Conservation (phyloP, 257 asterid genomes). For the Solanum piurae region DNA sequence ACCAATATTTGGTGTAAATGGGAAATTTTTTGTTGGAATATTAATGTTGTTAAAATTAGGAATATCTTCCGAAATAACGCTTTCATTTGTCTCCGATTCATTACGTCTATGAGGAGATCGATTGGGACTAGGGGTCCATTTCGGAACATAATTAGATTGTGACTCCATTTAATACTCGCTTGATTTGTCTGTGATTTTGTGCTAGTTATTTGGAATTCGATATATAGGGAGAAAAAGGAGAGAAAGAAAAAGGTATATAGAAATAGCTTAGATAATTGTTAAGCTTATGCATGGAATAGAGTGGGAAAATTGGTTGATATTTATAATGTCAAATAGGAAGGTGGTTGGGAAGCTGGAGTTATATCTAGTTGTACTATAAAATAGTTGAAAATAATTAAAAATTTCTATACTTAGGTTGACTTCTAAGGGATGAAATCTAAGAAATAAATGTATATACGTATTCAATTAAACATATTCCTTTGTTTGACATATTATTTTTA, state of each 20-base stretch:
- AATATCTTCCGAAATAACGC: neutral
- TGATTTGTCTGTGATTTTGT: neutral
- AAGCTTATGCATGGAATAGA: neutral
- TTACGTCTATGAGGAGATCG: neutral
- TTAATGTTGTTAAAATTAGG: neutral
- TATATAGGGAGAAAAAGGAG: neutral
- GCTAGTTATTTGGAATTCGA: neutral
- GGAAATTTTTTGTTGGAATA: neutral
- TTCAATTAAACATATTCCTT: neutral
- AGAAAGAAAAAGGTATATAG: neutral
- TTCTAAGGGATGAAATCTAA: neutral
- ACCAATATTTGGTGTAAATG: conserved; percentile 7
- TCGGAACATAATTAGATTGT: neutral
- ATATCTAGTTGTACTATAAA: neutral
- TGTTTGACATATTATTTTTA: too few relatives aligned
- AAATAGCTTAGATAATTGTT: neutral
- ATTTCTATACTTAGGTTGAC: neutral
- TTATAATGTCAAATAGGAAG: neutral
- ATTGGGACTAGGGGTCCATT: conserved; percentile 21
- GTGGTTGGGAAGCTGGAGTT: neutral
- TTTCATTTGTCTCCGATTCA: neutral
- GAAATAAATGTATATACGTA: neutral
- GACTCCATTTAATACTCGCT: neutral
- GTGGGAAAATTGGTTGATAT: neutral
- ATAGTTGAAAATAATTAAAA: neutral